Evolutionary conservation across 306 rosid genomes (phyloP).

Genomic region (Trichosanthes cucumerina): DNA sequence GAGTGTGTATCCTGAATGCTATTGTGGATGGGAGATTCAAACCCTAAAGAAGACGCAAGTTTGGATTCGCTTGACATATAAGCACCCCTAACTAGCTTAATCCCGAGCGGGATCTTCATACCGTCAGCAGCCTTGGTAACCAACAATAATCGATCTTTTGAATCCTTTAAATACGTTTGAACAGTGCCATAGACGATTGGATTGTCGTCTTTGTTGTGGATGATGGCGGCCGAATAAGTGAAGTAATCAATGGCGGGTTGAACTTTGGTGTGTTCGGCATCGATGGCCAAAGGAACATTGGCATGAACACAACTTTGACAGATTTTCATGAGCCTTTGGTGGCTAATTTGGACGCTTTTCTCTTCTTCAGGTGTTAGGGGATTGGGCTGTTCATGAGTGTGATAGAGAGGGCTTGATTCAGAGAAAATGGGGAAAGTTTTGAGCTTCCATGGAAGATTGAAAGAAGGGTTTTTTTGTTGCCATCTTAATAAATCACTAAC

Average conservation of each 20-base stretch:
- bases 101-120: conserved; percentile 61
- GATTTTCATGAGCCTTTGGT: conserved; percentile 38
- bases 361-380: conserved; percentile 56
- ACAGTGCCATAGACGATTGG: conserved; percentile 59
- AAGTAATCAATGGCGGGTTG: conserved; percentile 93
- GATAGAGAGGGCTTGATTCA: conserved; percentile 51
- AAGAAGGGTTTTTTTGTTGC: conserved; percentile 59
- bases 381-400: conserved; percentile 46
- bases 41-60: conserved; percentile 51
- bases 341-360: conserved; percentile 44
- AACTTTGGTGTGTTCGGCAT: conserved; percentile 71
- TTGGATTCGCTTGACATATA: conserved; percentile 67
- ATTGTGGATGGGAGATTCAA: conserved; percentile 62
- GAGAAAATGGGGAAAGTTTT: conserved; percentile 64
- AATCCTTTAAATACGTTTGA: conserved; percentile 78
- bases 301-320: conserved; percentile 43
- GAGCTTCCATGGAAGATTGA: conserved; percentile 68
- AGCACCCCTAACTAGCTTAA: conserved; percentile 89
- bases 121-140: conserved; percentile 38
- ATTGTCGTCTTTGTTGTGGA: conserved; percentile 36
- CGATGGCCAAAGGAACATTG: conserved; percentile 50
- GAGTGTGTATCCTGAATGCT: conserved; percentile 56
- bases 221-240: conserved; percentile 56
- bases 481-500: conserved; percentile 77
- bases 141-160: conserved; percentile 47